Percentiles rank a stretch among this genome's conserved stretches.
phyloP scores from a whole-genome alignment of 2,329 filamentous ascomycete genomes.

The Rutstroemia sp. region DNA sequence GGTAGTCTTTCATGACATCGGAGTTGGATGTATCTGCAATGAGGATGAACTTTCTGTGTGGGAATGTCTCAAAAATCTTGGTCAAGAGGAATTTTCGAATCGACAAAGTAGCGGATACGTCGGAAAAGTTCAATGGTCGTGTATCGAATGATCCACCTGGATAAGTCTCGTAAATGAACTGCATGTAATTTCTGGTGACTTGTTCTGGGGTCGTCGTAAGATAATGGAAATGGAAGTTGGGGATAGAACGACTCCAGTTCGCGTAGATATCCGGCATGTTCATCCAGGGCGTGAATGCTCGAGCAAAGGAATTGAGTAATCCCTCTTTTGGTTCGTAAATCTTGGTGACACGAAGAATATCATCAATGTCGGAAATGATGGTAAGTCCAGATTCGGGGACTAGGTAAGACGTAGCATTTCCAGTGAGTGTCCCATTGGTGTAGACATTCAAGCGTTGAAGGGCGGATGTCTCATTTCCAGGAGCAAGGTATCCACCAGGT shows the following conservation, averaged over 20 bases:
- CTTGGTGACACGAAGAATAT: conserved; percentile 73
- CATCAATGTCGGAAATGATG: conserved; percentile 71
- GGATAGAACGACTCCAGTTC: conserved; percentile 62
- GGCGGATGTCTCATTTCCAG: conserved; percentile 55
- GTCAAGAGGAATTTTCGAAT: conserved; percentile 64
- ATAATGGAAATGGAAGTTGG: conserved; percentile 72
- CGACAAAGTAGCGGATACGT: conserved; percentile 61
- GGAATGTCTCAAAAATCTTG: conserved; percentile 69
- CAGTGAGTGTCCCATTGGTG: conserved; percentile 54
- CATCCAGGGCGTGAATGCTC: conserved; percentile 63
- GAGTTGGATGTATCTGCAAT: conserved; percentile 70
- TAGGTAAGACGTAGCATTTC: conserved; percentile 71
- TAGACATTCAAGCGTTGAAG: conserved; percentile 65
- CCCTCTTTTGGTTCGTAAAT: conserved; percentile 72
- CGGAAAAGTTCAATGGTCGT: conserved; percentile 72
- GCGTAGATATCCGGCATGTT: conserved; percentile 76
- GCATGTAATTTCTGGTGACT: conserved; percentile 70
- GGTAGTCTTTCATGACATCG: conserved; percentile 64
- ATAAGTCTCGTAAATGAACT: conserved; percentile 72
- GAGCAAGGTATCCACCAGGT: conserved; percentile 41
- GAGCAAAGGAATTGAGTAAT: conserved; percentile 68
- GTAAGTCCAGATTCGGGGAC: conserved; percentile 65
- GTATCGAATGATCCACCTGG: conserved; percentile 66
- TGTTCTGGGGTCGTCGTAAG: conserved; percentile 76
- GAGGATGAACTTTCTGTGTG: conserved; percentile 66